Conservation (phyloP, 148 eudicot genomes). For the Talinum fruticosum region DNA sequence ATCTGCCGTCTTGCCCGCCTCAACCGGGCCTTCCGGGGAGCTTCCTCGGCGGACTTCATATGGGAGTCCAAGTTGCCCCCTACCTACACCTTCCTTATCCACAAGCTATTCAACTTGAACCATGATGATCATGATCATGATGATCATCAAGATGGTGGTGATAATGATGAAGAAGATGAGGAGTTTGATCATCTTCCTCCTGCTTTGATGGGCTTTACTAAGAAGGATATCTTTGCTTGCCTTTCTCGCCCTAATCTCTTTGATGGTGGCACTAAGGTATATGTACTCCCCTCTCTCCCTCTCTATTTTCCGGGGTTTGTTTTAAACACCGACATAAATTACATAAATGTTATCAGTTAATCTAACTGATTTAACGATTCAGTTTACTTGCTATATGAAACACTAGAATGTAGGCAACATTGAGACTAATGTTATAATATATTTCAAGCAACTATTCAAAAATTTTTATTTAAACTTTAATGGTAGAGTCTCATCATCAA, state of each 20-base stretch:
- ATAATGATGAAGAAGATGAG: background rate
- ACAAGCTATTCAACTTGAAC: slow-evolving; percentile 18
- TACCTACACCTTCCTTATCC: slow-evolving; percentile 47
- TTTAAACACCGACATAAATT: no score
- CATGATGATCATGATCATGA: background rate
- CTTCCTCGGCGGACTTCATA: slow-evolving; percentile 83
- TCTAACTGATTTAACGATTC: no score
- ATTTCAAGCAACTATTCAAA: no score
- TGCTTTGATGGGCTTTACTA: slow-evolving; percentile 24
- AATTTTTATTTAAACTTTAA: no score
- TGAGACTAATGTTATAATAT: no score
- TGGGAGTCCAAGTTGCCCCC: slow-evolving; percentile 75
- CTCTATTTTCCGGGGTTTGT: background rate
- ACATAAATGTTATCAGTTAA: no score
- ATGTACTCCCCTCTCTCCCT: background rate
- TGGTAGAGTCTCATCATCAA: no score
- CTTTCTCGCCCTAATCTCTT: slow-evolving; percentile 52
- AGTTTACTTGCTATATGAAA: no score
- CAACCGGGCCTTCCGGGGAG: slow-evolving; percentile 63
- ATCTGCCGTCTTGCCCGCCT: slow-evolving; percentile 72
- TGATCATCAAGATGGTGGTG: background rate
- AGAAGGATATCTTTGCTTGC: slow-evolving; percentile 66
- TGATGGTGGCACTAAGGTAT: slow-evolving; percentile 74
- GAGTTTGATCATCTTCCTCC: slow-evolving; percentile 4
- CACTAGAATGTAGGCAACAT: no score